Evolutionary conservation across 179 eudicot genomes (phyloP), one percentile per base, ranked within the genome.

Genomic region (Vitellaria paradoxa): DNA sequence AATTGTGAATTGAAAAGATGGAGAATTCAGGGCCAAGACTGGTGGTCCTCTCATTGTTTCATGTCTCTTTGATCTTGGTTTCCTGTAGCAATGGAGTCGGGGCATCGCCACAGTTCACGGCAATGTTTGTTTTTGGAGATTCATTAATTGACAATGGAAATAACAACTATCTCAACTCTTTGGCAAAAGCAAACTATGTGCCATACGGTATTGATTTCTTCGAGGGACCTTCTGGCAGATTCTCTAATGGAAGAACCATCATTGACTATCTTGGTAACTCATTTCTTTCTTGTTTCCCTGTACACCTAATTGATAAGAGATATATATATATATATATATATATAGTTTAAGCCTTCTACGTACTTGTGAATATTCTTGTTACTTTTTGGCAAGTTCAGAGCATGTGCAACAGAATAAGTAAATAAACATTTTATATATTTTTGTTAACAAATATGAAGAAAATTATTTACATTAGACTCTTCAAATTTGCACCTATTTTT

Each of bases 161-260:
- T 73, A 93, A 93, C 88, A 92, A 92, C 68, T 85, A 81, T 84
- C 77, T 89, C 42, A 83, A 63, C 66, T 82, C 97, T 18, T 65
- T 76, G 7, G 97, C 98, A 0, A 93, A 88, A 67, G 95, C 97
- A 7, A 92, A 93, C 53, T 92, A 85, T 65, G 73, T 56, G 52
- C 98, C 97, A 56, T 93, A 93, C 50, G 98, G 98, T n/a, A 67
- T 92, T 50, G 98, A 93, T 82, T 92, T 82, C 79, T 61, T 65
- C 50, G 68, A 64, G 26, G 97, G 93, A 0, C 97, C 98, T 57
- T 88, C 98, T 0, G 95, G 98, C 15, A 84, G 98, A 83, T 93
- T 93, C 64, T 85, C 85, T 50, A 93, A 93, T 73, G 98, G 98
- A 13, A 87, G 81, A 77, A 93, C 91, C 21, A 50, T 83, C 59